Conservation (phyloP, 1,284 basidiomycete genomes). For the Cutaneotrichosporon cavernicola region DNA sequence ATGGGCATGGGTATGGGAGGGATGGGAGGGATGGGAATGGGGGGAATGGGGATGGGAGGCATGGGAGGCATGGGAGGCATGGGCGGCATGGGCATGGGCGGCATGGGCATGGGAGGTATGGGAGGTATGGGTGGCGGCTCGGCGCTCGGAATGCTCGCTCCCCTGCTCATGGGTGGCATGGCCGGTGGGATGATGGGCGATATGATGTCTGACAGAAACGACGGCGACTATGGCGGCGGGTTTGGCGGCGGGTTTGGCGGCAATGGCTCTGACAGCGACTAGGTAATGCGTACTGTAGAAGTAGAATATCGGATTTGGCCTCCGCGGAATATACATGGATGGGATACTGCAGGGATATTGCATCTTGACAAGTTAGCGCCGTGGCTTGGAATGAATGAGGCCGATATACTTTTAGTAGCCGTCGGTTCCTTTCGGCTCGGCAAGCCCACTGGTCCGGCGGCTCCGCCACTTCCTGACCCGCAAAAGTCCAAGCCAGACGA, state of each 20-base stretch:
- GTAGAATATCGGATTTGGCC: too few species aligned
- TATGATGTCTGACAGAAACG: neutral
- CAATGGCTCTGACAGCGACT: too few species aligned
- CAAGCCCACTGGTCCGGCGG: too few species aligned
- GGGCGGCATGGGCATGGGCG: neutral
- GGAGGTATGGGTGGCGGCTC: neutral
- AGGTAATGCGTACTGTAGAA: too few species aligned
- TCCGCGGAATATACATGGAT: neutral
- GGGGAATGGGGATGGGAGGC: neutral
- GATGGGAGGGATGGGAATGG: conserved; percentile 7
- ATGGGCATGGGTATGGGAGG: conserved; percentile 6
- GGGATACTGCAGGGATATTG: neutral
- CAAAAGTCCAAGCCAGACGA: too few species aligned
- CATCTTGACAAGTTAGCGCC: neutral
- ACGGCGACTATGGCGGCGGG: neutral
- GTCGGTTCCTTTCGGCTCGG: too few species aligned
- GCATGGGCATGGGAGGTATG: neutral
- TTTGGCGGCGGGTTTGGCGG: neutral
- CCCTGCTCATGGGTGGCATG: conserved; percentile 2
- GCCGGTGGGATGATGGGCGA: conserved; percentile 2
- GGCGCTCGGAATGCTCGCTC: neutral
- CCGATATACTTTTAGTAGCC: too few species aligned
- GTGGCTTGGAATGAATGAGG: too few species aligned
- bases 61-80: neutral
- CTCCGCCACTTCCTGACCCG: too few species aligned